Evolutionary conservation across 225 moss, liverwort and hornwort genomes (phyloP).

Genomic region (Takakia lepidozioides): DNA sequence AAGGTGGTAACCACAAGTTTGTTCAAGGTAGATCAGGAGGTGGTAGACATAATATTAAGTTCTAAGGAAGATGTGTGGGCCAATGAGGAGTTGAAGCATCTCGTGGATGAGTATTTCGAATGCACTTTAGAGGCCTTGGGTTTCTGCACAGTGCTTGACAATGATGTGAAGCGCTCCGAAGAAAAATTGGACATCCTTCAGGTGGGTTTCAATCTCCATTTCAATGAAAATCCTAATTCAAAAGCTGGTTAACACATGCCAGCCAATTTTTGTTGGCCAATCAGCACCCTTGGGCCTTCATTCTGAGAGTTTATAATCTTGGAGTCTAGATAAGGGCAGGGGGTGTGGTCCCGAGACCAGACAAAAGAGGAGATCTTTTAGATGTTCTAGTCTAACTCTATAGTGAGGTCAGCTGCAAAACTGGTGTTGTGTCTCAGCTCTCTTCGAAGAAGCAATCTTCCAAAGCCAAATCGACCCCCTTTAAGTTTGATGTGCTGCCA

Average conservation of each 20-base stretch:
- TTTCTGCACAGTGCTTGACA: conserved; percentile 66
- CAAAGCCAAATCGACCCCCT: no score
- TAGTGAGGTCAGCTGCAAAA: no score
- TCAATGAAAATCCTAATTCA: neutral
- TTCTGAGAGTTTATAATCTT: no score
- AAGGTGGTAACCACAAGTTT: conserved; percentile 66
- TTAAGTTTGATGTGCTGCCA: no score
- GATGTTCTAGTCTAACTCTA: no score
- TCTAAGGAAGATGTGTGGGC: conserved; percentile 78
- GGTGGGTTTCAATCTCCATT: conserved; percentile 13
- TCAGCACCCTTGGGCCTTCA: no score
- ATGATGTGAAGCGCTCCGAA: conserved; percentile 52
- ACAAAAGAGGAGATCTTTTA: no score
- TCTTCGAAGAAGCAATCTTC: no score
- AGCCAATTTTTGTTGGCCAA: no score
- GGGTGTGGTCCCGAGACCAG: no score
- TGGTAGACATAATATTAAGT: conserved; percentile 51
- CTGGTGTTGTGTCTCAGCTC: no score
- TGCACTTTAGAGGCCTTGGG: conserved; percentile 60
- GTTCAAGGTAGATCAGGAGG: conserved; percentile 67
- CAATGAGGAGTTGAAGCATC: conserved; percentile 65
- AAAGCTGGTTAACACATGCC: neutral
- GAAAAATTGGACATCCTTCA: conserved; percentile 60
- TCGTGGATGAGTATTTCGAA: conserved; percentile 66
- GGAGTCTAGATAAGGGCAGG: no score